Base-by-base conservation (phyloP, 139 green algal species). In the Picochlorum sp. region DNA sequence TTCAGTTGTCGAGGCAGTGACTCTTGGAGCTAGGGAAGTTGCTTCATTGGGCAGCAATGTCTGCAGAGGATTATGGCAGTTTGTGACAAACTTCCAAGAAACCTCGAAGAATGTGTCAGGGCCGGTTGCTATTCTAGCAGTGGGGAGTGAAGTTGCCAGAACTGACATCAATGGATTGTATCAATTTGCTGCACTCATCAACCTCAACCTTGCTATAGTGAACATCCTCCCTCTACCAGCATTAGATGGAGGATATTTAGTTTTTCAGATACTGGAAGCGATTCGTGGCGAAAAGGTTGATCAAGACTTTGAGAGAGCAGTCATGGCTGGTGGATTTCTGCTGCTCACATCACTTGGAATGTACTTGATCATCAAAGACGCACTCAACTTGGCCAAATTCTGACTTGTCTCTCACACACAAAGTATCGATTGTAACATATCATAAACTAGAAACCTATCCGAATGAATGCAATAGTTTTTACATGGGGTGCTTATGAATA, bases 201-300 rank as follows among this genome's bases (percentile, higher is more conserved):
- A 98, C 75, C 88, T 99, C 73, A 99, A 99, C 78, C 80, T 99
- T 60, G 94, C 92, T 3, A 75, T 95, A 7, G 88, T 98, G 31
- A 99, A 99, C 72, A 65, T 88, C 21, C 76, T 99, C 59, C 94
- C 94, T 1, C 78, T 99, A 68, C 94, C 94, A 2, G 92, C 86
- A 8, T 78, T 98, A 58, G 92, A 98, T 62, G 72, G 94, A 4
- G 94, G 94, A 20, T 98, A 95, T 80, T 72, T 97, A 34, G 70
- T 81, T 11, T 84, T 99, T 57, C 73, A 97, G 34, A 26, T 81
- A 2, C 41, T 95, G 31, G 92, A 98, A 73, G 83, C 80, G 31
- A 8, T 88, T n/a, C 61, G 93, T 6, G 86, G 89, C 6, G 88
- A 91, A 76, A 95, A 94, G 81, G 71, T 97, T 20, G 50, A 77